Evolutionary conservation across 2,329 filamentous ascomycete species (phyloP).

Genomic region (Aspergillus latus): DNA sequence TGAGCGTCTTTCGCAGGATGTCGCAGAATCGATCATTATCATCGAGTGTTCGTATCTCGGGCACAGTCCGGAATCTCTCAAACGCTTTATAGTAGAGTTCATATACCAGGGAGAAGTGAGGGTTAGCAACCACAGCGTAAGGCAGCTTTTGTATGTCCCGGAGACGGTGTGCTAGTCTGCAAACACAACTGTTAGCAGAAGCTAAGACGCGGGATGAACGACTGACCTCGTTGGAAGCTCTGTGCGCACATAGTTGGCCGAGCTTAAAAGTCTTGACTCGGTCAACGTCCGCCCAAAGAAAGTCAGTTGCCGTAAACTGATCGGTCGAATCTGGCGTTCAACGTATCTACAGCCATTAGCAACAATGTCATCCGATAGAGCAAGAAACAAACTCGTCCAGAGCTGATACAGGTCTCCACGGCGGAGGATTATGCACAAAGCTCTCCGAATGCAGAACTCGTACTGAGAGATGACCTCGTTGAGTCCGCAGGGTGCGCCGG

Average conservation of each 20-base stretch:
- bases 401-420: conserved; percentile 59
- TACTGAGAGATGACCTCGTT: conserved; percentile 22
- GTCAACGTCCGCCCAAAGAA: conserved; percentile 95
- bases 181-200: neutral
- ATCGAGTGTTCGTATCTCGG: conserved; percentile 78
- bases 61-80: conserved; percentile 79
- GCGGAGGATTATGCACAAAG: conserved; percentile 44
- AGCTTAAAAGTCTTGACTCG: conserved; percentile 83
- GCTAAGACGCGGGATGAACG: neutral
- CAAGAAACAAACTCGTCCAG: conserved; percentile 43
- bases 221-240: conserved; percentile 80
- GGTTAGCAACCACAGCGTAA: conserved; percentile 94
- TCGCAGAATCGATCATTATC: conserved; percentile 89
- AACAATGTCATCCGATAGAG: neutral
- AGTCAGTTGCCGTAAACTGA: conserved; percentile 92
- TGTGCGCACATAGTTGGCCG: conserved; percentile 94
- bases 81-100: conserved; percentile 98
- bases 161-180: conserved; percentile 83
- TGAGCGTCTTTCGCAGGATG: conserved; percentile 73
- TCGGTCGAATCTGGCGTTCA: conserved; percentile 85
- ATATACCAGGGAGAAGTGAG: conserved; percentile 90
- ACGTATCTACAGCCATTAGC: conserved; percentile 70
- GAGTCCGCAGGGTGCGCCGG: conserved; percentile 30
- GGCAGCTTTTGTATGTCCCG: conserved; percentile 96
- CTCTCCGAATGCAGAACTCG: conserved; percentile 29